Percentiles rank a stretch among this genome's conserved stretches.
phyloP scores from a whole-genome alignment of 768 basidiomycete species.

The Lentinula detonsa region DNA sequence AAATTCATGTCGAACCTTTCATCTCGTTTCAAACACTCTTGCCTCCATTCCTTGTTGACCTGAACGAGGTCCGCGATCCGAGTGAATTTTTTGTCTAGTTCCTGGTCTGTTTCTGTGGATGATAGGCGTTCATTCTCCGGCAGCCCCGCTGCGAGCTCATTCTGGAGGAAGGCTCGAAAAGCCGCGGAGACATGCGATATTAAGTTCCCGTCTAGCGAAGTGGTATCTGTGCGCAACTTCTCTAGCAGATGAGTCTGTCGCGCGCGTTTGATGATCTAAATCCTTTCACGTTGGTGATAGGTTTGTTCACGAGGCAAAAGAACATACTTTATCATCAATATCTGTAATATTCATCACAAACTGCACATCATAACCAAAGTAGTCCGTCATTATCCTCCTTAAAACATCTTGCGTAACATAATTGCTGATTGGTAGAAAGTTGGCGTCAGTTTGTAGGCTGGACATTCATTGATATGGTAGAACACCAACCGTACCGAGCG shows the following conservation, averaged over 20 bases:
- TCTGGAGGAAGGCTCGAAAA: conserved; percentile 60
- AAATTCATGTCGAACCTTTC: conserved; percentile 94
- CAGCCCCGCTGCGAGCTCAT: conserved; percentile 61
- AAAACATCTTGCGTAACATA: conserved; percentile 95
- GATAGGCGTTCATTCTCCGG: conserved; percentile 40
- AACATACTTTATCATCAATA: conserved; percentile 92
- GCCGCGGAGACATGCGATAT: conserved; percentile 51
- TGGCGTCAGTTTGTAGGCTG: not conserved
- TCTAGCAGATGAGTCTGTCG: conserved; percentile 74
- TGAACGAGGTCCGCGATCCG: conserved; percentile 41
- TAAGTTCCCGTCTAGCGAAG: conserved; percentile 49
- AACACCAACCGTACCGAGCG: conserved; percentile 61
- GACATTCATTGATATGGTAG: not conserved
- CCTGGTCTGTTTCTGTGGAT: conserved; percentile 27
- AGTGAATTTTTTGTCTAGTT: conserved; percentile 48
- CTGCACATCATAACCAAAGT: conserved; percentile 96
- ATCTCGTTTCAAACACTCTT: conserved; percentile 66
- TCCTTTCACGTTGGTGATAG: not conserved
- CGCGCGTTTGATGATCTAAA: conserved; percentile 88
- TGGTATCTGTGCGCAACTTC: conserved; percentile 49
- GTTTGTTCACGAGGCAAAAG: not conserved
- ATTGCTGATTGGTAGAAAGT: conserved; percentile 51
- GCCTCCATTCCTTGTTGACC: conserved; percentile 55
- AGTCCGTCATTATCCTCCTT: conserved; percentile 85
- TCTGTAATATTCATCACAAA: conserved; percentile 99